Conservation (phyloP, 257 asterid genomes). For the Scutellaria barbata region DNA sequence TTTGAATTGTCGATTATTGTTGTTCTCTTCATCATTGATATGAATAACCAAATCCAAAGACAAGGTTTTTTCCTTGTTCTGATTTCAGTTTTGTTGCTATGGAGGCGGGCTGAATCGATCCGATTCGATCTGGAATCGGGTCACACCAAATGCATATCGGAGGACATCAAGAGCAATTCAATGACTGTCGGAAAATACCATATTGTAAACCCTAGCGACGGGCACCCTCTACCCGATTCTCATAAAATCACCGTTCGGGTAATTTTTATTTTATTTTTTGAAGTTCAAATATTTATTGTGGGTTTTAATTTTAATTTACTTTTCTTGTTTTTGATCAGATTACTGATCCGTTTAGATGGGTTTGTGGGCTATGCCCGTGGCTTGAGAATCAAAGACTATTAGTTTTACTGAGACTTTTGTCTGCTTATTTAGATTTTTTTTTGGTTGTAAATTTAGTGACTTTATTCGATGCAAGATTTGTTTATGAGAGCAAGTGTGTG, state of each 20-base stretch:
- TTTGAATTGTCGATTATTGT: conserved; percentile 2
- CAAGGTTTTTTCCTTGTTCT: conserved; percentile 40
- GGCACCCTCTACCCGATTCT: conserved; percentile 81
- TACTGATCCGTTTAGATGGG: background rate
- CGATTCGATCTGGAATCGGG: conserved; percentile 89
- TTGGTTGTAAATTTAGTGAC: background rate
- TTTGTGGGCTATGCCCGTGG: too few species aligned
- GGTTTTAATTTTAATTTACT: background rate
- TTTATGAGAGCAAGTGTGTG: background rate
- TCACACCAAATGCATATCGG: conserved; percentile 92
- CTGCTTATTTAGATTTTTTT: background rate
- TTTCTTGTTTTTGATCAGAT: background rate
- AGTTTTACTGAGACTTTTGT: conserved; percentile 1
- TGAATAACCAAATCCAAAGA: conserved; percentile 44
- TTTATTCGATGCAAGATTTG: background rate
- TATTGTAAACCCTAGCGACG: conserved; percentile 76
- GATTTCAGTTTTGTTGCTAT: conserved; percentile 51
- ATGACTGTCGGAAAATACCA: conserved; percentile 97
- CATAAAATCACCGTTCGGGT: conserved; percentile 92
- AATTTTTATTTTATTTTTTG: background rate
- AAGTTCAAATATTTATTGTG: background rate
- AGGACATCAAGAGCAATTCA: conserved; percentile 81
- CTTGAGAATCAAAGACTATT: background rate
- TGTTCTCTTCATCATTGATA: conserved; percentile 25
- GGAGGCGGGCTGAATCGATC: conserved; percentile 61